These are phyloP conservation scores for Aspergillus nidulans DNA, from an alignment of 495 filamentous ascomycete genomes.

Conservation along the genomic window DNA sequence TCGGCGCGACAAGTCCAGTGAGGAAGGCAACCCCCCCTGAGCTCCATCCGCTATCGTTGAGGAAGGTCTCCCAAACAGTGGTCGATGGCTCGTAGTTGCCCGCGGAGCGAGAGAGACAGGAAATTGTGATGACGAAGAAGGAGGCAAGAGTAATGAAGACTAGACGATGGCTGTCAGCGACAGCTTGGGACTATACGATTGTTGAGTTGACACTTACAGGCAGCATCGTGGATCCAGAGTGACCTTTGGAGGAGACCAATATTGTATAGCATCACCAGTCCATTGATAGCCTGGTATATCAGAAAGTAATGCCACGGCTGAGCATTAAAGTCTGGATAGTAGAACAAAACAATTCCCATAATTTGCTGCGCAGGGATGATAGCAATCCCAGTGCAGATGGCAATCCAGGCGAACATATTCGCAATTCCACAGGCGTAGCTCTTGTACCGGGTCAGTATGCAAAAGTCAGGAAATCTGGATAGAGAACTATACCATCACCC, in stretches of 20 bases:
- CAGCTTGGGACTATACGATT: not conserved
- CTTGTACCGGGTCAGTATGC: no score
- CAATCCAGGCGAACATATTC: not conserved
- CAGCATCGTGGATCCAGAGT: not conserved
- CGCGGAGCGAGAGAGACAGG: not conserved
- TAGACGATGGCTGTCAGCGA: no score
- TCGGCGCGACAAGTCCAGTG: conserved; percentile 25
- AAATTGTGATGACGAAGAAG: not conserved
- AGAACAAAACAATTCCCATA: conserved; percentile 8
- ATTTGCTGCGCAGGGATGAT: not conserved
- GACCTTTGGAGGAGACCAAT: not conserved
- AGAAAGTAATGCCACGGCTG: conserved; percentile 35
- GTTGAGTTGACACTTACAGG: not conserved
- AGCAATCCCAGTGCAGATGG: not conserved
- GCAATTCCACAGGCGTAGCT: not conserved
- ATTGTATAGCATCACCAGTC: conserved; percentile 13
- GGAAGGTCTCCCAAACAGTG: not conserved
- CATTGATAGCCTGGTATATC: conserved; percentile 32
- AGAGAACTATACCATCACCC: no score
- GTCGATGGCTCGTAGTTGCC: no score
- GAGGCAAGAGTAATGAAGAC: not conserved
- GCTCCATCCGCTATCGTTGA: not conserved
- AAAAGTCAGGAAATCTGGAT: no score
- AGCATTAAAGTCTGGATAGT: conserved; percentile 15
- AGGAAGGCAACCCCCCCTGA: no score